These are phyloP conservation scores for Clohesyomyces aquaticus DNA, from an alignment of 495 filamentous ascomycete species.

Conservation along the genomic window DNA sequence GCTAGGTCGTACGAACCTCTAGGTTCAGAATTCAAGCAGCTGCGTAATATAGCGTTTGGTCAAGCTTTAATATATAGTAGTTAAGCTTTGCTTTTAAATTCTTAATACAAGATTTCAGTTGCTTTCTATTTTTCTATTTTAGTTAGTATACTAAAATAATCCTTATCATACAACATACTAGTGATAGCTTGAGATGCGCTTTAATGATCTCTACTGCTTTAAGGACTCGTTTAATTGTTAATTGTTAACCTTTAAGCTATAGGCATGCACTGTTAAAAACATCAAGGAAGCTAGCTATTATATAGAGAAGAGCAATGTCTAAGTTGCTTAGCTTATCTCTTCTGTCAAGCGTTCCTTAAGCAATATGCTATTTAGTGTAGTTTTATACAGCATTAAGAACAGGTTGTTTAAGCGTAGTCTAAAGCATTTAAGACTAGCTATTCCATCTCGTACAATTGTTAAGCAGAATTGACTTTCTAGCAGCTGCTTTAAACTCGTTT, in stretches of 20 bases:
- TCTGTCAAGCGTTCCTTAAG: not conserved
- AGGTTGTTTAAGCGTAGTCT: not conserved
- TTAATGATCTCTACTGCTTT: not conserved
- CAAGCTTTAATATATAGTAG: not conserved
- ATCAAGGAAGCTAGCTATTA: not conserved
- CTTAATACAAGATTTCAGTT: not conserved
- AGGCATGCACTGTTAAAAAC: not conserved
- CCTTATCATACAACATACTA: not conserved
- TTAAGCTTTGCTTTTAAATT: not conserved
- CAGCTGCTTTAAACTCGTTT: not conserved
- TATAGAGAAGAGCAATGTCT: not conserved
- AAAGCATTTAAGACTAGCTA: not conserved
- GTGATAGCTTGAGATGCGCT: not conserved
- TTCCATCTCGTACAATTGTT: not conserved
- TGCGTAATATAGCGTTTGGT: not conserved
- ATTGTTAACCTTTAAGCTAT: not conserved
- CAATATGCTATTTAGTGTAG: not conserved
- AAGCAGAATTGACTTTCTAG: not conserved
- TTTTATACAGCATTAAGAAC: not conserved
- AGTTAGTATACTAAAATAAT: not conserved
- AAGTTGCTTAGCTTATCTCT: not conserved
- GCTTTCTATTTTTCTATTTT: not conserved
- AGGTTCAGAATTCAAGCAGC: not conserved
- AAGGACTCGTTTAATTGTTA: not conserved
- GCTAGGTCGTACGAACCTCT: not conserved